Conservation (phyloP, 108 stramenopile species). For the Cylindrotheca fusiformis region DNA sequence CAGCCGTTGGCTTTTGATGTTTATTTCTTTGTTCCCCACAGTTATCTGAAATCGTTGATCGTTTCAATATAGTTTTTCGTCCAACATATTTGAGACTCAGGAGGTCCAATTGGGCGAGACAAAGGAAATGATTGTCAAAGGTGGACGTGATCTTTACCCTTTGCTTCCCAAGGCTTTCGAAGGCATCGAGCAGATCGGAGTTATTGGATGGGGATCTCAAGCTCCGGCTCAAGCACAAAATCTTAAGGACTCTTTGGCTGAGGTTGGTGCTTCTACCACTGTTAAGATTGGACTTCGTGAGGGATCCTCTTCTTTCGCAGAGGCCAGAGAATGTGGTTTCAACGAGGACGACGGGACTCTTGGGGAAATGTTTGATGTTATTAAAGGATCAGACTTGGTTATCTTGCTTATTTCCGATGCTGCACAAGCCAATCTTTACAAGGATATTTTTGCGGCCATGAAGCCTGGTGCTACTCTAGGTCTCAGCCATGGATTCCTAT, state of each 20-base stretch:
- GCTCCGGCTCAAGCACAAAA: conserved; percentile 98
- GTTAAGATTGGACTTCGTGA: conserved; percentile 94
- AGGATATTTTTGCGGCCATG: conserved; percentile 96
- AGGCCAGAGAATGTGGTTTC: conserved; percentile 91
- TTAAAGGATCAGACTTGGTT: conserved; percentile 91
- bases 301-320: conserved; percentile 87
- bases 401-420: conserved; percentile 97
- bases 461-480: conserved; percentile 97
- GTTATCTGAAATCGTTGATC: neutral
- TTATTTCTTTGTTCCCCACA: neutral
- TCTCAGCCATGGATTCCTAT: conserved; percentile 94
- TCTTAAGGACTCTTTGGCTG: conserved; percentile 85
- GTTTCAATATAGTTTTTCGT: conserved; percentile 57
- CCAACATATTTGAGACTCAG: conserved; percentile 86
- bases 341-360: conserved; percentile 88
- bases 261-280: conserved; percentile 79
- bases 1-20: too few relatives aligned
- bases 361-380: conserved; percentile 97
- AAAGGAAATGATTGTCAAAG: conserved; percentile 94
- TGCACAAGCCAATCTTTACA: conserved; percentile 92
- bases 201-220: conserved; percentile 98
- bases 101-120: conserved; percentile 89
- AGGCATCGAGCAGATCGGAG: conserved; percentile 93
- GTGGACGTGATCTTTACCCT: conserved; percentile 95
- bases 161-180: conserved; percentile 93